Evolutionary conservation across 208 protist species (phyloP).

Genomic region (Acanthamoeba sp.): DNA sequence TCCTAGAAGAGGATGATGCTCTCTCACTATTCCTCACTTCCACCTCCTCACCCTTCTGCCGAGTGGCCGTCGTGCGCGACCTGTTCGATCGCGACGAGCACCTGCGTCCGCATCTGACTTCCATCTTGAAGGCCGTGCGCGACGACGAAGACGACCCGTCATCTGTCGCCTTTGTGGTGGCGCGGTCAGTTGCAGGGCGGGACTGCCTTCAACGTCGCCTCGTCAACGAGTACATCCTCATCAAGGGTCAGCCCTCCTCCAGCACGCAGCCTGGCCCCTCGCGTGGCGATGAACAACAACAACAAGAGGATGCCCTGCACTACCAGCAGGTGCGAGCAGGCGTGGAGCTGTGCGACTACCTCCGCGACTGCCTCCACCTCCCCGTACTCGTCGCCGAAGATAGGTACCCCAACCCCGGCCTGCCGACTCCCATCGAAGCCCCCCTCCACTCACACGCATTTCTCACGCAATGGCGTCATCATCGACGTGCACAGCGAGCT

Average conservation of each 20-base stretch:
- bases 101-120: background rate
- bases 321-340: background rate
- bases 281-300: no score
- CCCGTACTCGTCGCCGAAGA: background rate
- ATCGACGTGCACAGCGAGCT: background rate
- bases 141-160: background rate
- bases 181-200: background rate
- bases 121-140: slow-evolving; percentile 26
- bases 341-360: slow-evolving; percentile 55
- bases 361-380: slow-evolving; percentile 71
- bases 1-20: background rate
- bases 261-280: no score
- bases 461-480: background rate
- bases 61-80: slow-evolving; percentile 70
- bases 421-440: background rate
- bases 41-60: background rate
- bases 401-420: background rate
- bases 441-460: background rate
- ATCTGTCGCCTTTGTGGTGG: background rate
- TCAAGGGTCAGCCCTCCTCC: background rate
- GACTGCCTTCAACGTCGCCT: slow-evolving; percentile 50
- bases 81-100: slow-evolving; percentile 52
- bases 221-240: slow-evolving; percentile 78
- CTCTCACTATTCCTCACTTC: background rate
- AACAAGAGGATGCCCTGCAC: background rate